phyloP scores from a whole-genome alignment of 139 green algal species.

The Tetraselmis striata region DNA sequence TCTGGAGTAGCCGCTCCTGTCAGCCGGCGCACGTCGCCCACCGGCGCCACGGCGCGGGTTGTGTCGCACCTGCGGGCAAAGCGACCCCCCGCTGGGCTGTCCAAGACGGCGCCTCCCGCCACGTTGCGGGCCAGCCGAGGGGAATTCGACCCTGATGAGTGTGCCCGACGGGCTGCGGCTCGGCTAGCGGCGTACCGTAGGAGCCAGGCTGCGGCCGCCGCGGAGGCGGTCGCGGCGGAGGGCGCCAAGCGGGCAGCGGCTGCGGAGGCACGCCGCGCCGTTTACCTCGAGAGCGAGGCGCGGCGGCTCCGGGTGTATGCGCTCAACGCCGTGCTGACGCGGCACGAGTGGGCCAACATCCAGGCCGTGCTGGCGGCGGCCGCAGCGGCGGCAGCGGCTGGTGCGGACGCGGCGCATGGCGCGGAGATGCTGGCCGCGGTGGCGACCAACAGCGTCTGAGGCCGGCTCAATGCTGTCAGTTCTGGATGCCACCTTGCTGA shows the following conservation, averaged over 20 bases:
- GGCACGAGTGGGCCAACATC: background rate
- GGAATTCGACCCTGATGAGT: background rate
- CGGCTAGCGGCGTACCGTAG: background rate
- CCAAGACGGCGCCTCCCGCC: background rate
- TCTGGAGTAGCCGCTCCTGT: too few species aligned
- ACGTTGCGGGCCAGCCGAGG: background rate
- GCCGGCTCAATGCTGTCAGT: too few species aligned
- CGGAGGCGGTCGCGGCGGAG: background rate
- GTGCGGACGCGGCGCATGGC: background rate
- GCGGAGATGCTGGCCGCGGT: background rate
- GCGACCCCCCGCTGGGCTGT: background rate
- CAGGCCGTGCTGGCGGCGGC: background rate
- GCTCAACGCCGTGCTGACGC: background rate
- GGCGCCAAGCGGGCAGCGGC: background rate
- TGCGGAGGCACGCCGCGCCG: background rate
- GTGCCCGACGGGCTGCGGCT: background rate
- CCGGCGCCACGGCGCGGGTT: background rate
- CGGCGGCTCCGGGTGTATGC: background rate
- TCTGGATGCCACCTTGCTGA: too few species aligned
- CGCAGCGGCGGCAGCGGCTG: background rate
- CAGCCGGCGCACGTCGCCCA: background rate
- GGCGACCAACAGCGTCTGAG: background rate
- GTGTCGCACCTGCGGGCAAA: background rate
- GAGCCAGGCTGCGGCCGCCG: background rate
- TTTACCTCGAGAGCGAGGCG: background rate